A percentile compares a stretch with the other conserved stretches of the same genome.
Conservation (phyloP, 805 yeast genomes). For the Ogataea neopini region DNA sequence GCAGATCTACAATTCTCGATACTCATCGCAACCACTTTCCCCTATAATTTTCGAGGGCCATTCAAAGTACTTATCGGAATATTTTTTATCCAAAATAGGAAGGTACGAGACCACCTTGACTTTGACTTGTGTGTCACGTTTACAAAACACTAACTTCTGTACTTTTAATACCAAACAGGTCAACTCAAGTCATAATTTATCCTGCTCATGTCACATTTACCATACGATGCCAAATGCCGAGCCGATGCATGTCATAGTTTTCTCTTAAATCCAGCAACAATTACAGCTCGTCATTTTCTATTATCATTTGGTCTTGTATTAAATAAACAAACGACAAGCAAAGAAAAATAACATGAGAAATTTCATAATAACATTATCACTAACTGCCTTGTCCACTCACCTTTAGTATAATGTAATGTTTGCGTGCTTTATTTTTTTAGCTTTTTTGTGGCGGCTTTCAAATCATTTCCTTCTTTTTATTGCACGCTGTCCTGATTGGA, state of each 20-base stretch:
- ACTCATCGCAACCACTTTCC: no score
- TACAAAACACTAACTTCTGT: no score
- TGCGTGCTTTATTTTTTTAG: not conserved
- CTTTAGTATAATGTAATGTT: not conserved
- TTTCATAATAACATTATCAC: not conserved
- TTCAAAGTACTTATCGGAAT: not conserved
- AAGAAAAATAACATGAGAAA: not conserved
- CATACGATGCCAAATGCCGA: no score
- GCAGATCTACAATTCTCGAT: not conserved
- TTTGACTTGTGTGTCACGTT: no score
- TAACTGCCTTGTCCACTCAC: not conserved
- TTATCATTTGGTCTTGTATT: not conserved
- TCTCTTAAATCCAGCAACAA: no score
- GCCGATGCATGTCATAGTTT: no score
- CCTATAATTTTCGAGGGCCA: not conserved
- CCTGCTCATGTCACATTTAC: no score
- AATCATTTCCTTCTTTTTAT: not conserved
- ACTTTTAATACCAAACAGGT: no score
- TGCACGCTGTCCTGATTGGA: constrained; percentile 10
- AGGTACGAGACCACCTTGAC: not conserved
- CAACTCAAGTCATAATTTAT: no score
- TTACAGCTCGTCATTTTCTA: not conserved
- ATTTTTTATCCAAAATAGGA: not conserved
- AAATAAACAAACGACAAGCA: constrained; percentile 4
- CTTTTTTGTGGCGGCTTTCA: not conserved